A percentile compares a stretch with the other conserved stretches of the same genome.
These are phyloP conservation scores for Pseudopithomyces chartarum DNA, from an alignment of 2,329 filamentous ascomycete species.

Conservation along the genomic window DNA sequence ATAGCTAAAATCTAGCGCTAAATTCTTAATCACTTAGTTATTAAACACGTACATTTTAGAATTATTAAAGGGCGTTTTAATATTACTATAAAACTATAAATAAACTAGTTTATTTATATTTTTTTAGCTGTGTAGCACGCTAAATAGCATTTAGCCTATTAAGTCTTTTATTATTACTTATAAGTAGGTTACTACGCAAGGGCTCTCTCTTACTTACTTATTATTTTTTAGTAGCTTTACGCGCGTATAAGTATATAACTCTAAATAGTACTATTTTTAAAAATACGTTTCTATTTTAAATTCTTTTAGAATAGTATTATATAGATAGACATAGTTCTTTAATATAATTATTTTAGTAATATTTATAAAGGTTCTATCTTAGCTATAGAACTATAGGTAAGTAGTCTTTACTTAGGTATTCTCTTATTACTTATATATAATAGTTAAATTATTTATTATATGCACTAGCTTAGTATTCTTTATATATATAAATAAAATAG, in stretches of 20 bases:
- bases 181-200: not conserved
- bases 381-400: too few relatives aligned
- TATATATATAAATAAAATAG: too few relatives aligned
- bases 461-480: too few relatives aligned
- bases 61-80: not conserved
- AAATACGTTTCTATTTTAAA: not conserved
- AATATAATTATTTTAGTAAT: too few relatives aligned
- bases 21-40: not conserved
- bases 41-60: not conserved
- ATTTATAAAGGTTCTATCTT: not conserved
- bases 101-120: not conserved
- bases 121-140: too few relatives aligned
- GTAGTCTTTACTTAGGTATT: too few relatives aligned
- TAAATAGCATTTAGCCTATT: too few relatives aligned
- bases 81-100: not conserved
- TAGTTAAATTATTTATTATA: too few relatives aligned
- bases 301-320: not conserved
- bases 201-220: not conserved
- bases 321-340: not conserved
- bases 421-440: too few relatives aligned
- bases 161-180: too few relatives aligned
- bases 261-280: too few relatives aligned
- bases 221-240: not conserved
- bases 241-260: too few relatives aligned
- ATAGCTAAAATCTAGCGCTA: not conserved